Evolutionary conservation across 306 rosid genomes (phyloP).

Genomic region (Dicorynia guianensis): DNA sequence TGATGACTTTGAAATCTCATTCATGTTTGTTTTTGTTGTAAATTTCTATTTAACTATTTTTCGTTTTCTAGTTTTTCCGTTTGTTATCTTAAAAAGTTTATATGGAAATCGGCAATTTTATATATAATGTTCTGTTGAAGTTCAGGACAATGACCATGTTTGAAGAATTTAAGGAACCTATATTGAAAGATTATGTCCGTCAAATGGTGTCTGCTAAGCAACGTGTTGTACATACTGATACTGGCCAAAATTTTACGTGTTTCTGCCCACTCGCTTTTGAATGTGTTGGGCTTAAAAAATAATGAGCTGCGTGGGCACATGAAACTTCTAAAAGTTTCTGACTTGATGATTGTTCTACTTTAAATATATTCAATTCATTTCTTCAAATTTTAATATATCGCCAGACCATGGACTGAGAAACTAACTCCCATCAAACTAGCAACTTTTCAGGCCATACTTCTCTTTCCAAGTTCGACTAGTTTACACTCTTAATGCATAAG

Average conservation of each 20-base stretch:
- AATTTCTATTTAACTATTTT: neutral
- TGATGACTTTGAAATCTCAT: neutral
- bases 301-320: constrained; percentile 2
- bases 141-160: neutral
- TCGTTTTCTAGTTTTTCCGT: neutral
- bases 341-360: neutral
- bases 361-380: neutral
- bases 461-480: neutral
- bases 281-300: neutral
- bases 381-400: constrained; percentile 7
- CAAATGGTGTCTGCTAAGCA: too few relatives aligned
- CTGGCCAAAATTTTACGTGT: neutral
- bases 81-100: neutral
- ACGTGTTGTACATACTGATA: too few relatives aligned
- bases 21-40: neutral
- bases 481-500: neutral
- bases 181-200: too few relatives aligned
- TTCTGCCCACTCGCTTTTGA: neutral
- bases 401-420: constrained; percentile 14
- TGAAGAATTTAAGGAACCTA: too few relatives aligned
- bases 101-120: neutral
- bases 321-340: constrained; percentile 15
- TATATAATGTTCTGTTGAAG: neutral
- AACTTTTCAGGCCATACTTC: constrained; percentile 8
- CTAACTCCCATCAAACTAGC: neutral